phyloP scores from a whole-genome alignment of 1,284 basidiomycete genomes.

The Wolfiporia cocos region DNA sequence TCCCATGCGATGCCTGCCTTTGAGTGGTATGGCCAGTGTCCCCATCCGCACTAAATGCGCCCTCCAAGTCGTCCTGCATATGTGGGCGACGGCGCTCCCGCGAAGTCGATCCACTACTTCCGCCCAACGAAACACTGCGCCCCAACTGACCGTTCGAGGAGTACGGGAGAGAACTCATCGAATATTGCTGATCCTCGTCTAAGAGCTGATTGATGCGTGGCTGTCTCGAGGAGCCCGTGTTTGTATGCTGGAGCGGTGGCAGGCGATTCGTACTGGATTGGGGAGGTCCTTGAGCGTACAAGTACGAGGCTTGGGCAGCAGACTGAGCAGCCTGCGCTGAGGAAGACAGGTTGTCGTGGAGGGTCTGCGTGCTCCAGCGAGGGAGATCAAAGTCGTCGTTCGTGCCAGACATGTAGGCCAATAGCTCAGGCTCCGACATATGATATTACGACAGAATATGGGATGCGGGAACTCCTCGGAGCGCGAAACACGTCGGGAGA shows the following conservation, averaged over 20 bases:
- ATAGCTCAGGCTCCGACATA: constrained; percentile 47
- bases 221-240: constrained; percentile 40
- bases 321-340: constrained; percentile 55
- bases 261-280: constrained; percentile 20
- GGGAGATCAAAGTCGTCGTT: constrained; percentile 71
- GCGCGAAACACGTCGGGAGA: constrained; percentile 8
- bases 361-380: constrained; percentile 66
- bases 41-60: constrained; percentile 51
- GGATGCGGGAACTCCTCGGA: background rate
- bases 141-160: constrained; percentile 43
- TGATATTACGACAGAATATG: constrained; percentile 2
- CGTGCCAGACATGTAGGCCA: constrained; percentile 44
- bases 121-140: constrained; percentile 61
- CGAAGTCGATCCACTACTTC: constrained; percentile 20
- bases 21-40: constrained; percentile 29
- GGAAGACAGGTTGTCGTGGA: constrained; percentile 56
- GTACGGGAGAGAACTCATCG: constrained; percentile 43
- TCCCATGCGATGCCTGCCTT: constrained; percentile 30
- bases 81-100: constrained; percentile 35
- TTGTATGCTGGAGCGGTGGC: constrained; percentile 25
- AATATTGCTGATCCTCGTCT: constrained; percentile 50
- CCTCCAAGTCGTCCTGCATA: constrained; percentile 65
- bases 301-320: constrained; percentile 40
- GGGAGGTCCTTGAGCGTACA: constrained; percentile 39
- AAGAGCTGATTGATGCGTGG: constrained; percentile 59